These are phyloP conservation scores for Xylariaceae sp. DNA, from an alignment of 2,329 filamentous ascomycete species.

Conservation along the genomic window DNA sequence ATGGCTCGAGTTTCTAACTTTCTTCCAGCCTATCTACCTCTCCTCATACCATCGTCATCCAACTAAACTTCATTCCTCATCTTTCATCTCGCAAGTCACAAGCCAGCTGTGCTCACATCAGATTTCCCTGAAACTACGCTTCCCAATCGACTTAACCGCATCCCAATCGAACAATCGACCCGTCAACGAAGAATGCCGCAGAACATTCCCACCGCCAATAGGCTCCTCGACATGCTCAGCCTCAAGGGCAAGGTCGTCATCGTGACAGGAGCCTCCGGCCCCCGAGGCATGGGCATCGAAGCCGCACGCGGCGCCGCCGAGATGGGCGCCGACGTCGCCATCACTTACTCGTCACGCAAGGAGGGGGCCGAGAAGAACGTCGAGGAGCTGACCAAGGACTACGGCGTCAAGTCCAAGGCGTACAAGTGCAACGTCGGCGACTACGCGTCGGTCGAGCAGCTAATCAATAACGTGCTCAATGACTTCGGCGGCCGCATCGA, in stretches of 20 bases:
- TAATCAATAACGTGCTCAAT: slow-evolving; percentile 57
- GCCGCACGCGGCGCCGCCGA: slow-evolving; percentile 66
- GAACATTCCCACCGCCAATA: slow-evolving; percentile 49
- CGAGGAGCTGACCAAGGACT: slow-evolving; percentile 56
- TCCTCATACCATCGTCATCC: background rate
- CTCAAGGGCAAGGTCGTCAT: slow-evolving; percentile 68
- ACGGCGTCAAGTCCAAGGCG: slow-evolving; percentile 61
- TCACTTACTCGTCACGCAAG: slow-evolving; percentile 68
- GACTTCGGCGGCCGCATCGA: slow-evolving; percentile 72
- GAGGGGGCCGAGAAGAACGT: slow-evolving; percentile 62
- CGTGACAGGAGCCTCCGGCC: slow-evolving; percentile 62
- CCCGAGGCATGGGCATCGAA: slow-evolving; percentile 65
- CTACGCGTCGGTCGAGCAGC: slow-evolving; percentile 45
- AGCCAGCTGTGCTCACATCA: background rate
- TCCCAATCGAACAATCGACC: background rate
- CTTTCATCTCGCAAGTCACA: background rate
- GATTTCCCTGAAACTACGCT: background rate
- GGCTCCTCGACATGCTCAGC: slow-evolving; percentile 62
- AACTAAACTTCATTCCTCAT: background rate
- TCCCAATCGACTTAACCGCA: background rate
- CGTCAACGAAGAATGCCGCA: slow-evolving; percentile 45
- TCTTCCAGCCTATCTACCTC: too few relatives aligned
- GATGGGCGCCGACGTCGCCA: slow-evolving; percentile 63
- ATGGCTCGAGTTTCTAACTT: too few relatives aligned
- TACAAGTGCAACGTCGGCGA: slow-evolving; percentile 56